These are phyloP conservation scores for Pseudocercospora macadamiae DNA, from an alignment of 2,329 filamentous ascomycete genomes.

Conservation along the genomic window DNA sequence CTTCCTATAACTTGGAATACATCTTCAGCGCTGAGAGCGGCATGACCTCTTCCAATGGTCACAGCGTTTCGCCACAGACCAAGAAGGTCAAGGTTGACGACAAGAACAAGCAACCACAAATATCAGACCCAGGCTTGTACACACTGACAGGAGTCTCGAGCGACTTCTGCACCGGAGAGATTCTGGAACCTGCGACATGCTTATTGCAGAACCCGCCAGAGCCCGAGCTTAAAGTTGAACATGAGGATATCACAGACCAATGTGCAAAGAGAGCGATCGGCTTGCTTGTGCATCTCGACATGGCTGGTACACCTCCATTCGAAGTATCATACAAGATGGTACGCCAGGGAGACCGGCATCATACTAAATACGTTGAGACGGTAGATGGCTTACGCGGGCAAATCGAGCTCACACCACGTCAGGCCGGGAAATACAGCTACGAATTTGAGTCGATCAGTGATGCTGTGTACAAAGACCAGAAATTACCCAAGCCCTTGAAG, in stretches of 20 bases:
- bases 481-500: constrained; percentile 60
- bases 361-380: constrained; percentile 52
- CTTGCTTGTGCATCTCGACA: constrained; percentile 81
- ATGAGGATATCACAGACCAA: constrained; percentile 87
- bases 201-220: constrained; percentile 88
- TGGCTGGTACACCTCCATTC: constrained; percentile 92
- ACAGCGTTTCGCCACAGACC: constrained; percentile 61
- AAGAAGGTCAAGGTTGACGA: constrained; percentile 65
- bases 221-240: constrained; percentile 72
- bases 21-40: constrained; percentile 76
- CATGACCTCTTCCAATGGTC: constrained; percentile 70
- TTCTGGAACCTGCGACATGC: constrained; percentile 93
- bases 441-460: constrained; percentile 81
- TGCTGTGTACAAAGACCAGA: constrained; percentile 72
- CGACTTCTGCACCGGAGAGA: constrained; percentile 80
- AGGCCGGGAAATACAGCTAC: constrained; percentile 86
- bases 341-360: constrained; percentile 59
- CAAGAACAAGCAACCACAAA: constrained; percentile 64
- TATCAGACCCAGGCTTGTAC: constrained; percentile 82
- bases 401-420: constrained; percentile 77
- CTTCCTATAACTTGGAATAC: constrained; percentile 75
- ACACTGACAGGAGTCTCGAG: constrained; percentile 79
- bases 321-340: constrained; percentile 75
- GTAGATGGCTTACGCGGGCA: constrained; percentile 78
- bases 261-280: constrained; percentile 94